Evolutionary conservation across 164 flowering plant genomes (phyloP).

Genomic region (Berberis vulgaris): DNA sequence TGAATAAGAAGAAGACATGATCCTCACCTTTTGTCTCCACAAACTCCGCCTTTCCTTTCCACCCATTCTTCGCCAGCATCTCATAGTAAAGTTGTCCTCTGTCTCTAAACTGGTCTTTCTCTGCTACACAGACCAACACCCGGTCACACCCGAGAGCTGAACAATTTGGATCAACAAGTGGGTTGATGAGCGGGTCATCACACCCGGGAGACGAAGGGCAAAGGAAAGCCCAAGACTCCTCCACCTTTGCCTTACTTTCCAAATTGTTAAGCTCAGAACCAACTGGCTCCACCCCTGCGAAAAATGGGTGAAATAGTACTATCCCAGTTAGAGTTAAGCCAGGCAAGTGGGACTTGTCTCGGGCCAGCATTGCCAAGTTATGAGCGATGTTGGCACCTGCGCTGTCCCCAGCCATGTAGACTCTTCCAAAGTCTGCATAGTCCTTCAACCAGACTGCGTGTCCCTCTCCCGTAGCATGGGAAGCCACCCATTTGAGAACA

Average conservation of each 20-base stretch:
- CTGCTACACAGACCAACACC: slow-evolving; percentile 11
- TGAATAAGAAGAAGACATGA: slow-evolving; percentile 10
- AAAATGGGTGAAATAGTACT: slow-evolving; percentile 11
- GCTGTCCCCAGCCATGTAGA: slow-evolving; percentile 35
- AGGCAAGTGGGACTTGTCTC: background rate
- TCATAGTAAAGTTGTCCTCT: slow-evolving; percentile 12
- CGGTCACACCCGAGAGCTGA: slow-evolving; percentile 4
- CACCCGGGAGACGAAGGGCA: background rate
- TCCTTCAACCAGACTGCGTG: slow-evolving; percentile 18
- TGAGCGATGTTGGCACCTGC: slow-evolving; percentile 25
- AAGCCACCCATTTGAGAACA: slow-evolving; percentile 24
- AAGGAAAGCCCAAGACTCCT: background rate
- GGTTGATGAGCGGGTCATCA: slow-evolving; percentile 13
- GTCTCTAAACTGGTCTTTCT: slow-evolving; percentile 4
- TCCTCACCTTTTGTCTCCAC: slow-evolving; percentile 10
- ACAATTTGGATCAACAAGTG: slow-evolving; percentile 1
- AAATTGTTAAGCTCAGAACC: background rate
- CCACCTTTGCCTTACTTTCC: background rate
- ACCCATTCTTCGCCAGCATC: slow-evolving; percentile 9
- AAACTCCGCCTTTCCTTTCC: slow-evolving; percentile 15
- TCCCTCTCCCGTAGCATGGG: slow-evolving; percentile 16
- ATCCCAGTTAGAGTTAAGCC: slow-evolving; percentile 7
- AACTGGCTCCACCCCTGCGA: slow-evolving; percentile 2
- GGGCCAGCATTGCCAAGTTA: slow-evolving; percentile 7
- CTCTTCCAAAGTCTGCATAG: slow-evolving; percentile 17